Conservation (phyloP, 2,329 filamentous ascomycete genomes). For the Alternaria brassicae region DNA sequence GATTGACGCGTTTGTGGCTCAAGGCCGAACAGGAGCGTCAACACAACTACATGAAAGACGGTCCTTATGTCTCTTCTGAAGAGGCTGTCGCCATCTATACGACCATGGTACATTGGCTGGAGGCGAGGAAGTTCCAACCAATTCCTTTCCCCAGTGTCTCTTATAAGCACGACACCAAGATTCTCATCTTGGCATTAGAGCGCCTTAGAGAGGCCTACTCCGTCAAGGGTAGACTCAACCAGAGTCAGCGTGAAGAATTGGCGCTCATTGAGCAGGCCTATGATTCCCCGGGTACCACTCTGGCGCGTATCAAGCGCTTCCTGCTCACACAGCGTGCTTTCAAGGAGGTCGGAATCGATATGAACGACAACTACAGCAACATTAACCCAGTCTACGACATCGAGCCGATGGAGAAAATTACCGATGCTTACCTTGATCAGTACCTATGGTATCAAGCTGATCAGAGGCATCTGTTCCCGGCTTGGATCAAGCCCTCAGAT, state of each 20-base stretch:
- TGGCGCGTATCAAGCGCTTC: constrained; percentile 97
- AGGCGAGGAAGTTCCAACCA: constrained; percentile 96
- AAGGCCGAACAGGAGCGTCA: constrained; percentile 98
- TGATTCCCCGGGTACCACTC: constrained; percentile 92
- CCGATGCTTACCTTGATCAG: constrained; percentile 96
- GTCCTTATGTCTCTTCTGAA: constrained; percentile 96
- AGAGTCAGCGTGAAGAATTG: constrained; percentile 95
- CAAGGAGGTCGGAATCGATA: constrained; percentile 99
- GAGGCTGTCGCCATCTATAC: constrained; percentile 99
- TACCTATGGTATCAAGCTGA: constrained; percentile 99
- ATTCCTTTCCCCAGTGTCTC: constrained; percentile 99
- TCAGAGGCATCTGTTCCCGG: constrained; percentile 93
- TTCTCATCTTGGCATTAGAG: constrained; percentile 92
- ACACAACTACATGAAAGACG: constrained; percentile 99
- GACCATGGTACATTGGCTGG: constrained; percentile 97
- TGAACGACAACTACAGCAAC: constrained; percentile 99
- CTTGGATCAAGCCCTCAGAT: constrained; percentile 99
- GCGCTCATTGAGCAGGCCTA: constrained; percentile 98
- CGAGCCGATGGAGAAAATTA: constrained; percentile 99
- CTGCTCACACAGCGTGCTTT: constrained; percentile 95
- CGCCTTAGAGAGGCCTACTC: constrained; percentile 94
- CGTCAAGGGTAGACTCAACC: constrained; percentile 94
- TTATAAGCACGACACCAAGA: constrained; percentile 99
- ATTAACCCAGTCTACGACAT: constrained; percentile 99
- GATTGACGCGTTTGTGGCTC: constrained; percentile 92